These are phyloP conservation scores for Elsinoe batatas DNA, from an alignment of 2,329 filamentous ascomycete genomes.

Conservation along the genomic window DNA sequence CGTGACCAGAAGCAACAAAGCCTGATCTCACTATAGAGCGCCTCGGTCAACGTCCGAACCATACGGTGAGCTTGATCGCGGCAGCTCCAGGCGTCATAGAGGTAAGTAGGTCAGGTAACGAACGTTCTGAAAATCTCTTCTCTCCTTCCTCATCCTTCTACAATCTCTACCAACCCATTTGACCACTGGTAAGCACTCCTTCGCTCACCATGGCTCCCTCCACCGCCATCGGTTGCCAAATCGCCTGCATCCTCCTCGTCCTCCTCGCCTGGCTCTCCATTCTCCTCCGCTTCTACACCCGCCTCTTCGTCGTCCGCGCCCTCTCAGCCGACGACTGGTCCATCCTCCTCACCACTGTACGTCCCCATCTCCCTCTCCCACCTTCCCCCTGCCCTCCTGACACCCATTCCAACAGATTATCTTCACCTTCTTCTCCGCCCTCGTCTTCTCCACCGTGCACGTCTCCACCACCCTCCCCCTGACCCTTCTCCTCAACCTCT, in stretches of 20 bases:
- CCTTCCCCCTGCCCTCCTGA: neutral
- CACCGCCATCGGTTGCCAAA: neutral
- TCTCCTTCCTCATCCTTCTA: neutral
- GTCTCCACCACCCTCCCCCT: neutral
- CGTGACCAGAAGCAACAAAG: neutral
- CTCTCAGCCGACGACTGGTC: slow-evolving; percentile 1
- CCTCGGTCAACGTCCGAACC: neutral
- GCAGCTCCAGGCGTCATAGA: neutral
- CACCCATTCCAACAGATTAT: neutral
- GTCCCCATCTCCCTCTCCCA: neutral
- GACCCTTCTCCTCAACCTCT: neutral
- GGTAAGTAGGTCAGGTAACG: neutral
- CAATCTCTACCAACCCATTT: no score
- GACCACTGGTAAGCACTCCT: neutral
- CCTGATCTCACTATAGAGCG: neutral
- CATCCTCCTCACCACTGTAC: neutral
- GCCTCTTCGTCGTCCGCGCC: neutral
- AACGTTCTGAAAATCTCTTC: neutral
- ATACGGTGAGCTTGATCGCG: neutral
- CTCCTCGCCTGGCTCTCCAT: neutral
- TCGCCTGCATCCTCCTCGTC: neutral
- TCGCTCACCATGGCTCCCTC: neutral
- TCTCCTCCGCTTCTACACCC: neutral
- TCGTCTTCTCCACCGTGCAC: neutral
- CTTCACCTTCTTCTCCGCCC: slow-evolving; percentile 3